Evolutionary conservation across 768 basidiomycete genomes (phyloP), one percentile per base, ranked within the genome.

Genomic region (Mycena crocata): DNA sequence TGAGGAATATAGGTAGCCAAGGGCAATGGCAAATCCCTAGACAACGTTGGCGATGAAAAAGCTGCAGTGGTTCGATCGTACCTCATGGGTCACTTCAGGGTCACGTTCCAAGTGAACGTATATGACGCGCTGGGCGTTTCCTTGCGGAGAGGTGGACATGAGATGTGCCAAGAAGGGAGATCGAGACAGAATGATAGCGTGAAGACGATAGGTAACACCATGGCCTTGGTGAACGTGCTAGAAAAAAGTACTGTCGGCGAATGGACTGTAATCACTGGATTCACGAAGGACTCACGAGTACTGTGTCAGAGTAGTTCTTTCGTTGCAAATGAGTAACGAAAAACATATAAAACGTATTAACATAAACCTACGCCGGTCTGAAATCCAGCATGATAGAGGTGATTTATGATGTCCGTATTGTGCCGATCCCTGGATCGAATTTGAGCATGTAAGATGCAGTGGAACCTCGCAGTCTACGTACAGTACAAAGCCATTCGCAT

Each of bases 91-190:
- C 62, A 96, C 89, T 78, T 93, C 90, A 52, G 92, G 93, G 71
- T 94, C 91, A 66, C 88, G 86, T 72, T 92, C 90, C 66, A 95
- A 81, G 68, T 89, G 86, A 59, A 95, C 87, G 75, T 90, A 91
- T 72, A 96, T 87, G 59, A 87, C 82, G 70, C 90, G 87, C 72
- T 90, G 89, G 17, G 86, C 89, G 35, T 58, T 65, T 19, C 67
- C 63, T 78, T 89, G 89, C 28, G 90, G 90, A 35, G 91, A 89
- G 52, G 91, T 93, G 60, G 90, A 92, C 90, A 97, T 93, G 70
- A 94, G 84, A 77, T 95, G 93, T 42, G 91, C 93, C 74, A 96
- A 87, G 79, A 89, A 93, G 39, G 95, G 94, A 34, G 94, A 95
- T 57, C 91, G 90, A 66, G 94, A 93, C 67, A 96, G 84, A 70